These are phyloP conservation scores for Chlorella sp. DNA, from an alignment of 139 green algal species.

Conservation along the genomic window DNA sequence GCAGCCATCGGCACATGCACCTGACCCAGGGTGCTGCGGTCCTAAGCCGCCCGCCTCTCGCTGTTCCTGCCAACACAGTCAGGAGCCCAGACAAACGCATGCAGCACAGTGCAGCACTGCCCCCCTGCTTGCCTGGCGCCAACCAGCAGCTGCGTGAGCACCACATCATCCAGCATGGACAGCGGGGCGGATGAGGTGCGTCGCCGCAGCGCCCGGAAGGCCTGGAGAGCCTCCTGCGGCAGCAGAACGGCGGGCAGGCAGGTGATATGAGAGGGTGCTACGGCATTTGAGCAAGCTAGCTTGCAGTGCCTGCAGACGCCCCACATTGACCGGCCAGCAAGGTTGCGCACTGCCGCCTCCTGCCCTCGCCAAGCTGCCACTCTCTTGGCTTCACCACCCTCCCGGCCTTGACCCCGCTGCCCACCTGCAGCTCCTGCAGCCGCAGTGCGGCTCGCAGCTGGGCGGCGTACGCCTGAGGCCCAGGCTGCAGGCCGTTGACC, in stretches of 20 bases:
- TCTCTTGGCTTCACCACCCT: too few relatives aligned
- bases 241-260: background rate
- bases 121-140: background rate
- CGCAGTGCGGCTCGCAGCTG: conserved; percentile 23
- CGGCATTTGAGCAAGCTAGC: too few relatives aligned
- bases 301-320: too few relatives aligned
- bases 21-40: too few relatives aligned
- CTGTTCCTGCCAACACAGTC: too few relatives aligned
- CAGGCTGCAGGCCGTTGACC: background rate
- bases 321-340: too few relatives aligned
- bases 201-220: background rate
- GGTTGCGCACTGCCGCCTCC: too few relatives aligned
- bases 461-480: background rate
- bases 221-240: background rate
- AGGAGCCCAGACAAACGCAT: too few relatives aligned
- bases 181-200: background rate
- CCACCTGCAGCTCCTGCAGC: conserved; percentile 4
- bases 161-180: background rate
- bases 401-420: background rate
- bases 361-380: too few relatives aligned
- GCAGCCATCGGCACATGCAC: too few relatives aligned
- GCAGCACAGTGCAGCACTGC: too few relatives aligned
- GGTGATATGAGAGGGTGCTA: background rate
- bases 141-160: conserved; percentile 10
- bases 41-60: too few relatives aligned